Evolutionary conservation across 2,329 filamentous ascomycete species (phyloP), one percentile per base, ranked within the genome.

Genomic region (Sporothrix schenckii): DNA sequence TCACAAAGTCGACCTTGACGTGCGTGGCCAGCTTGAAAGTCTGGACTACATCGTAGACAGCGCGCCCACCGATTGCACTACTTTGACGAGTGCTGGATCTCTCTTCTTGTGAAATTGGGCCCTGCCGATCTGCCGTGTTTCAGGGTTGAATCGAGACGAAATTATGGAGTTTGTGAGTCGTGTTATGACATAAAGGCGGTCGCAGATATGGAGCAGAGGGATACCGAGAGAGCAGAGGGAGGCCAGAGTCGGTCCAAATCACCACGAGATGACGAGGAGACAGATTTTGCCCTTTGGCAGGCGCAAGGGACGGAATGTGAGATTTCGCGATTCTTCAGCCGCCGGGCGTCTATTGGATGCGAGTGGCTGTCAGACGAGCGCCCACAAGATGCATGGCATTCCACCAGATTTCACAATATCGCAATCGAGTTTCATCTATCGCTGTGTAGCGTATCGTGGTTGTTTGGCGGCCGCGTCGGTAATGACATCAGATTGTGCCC

Each of bases 51-150:
- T 24, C 24, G 24, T 24, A 19, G 27, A 58, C 54, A 10, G 30
- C 54, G 6, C 34, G 34, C 34, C 34, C 6, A 39, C 63, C 54
- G 67, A 52, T 61, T 50, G 49, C 68, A 50, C 68, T 69, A 65
- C 44, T 19, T 6, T 9, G 41, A n/a, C 34, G 58, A 66, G n/a
- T 44, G 58, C 30, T 24, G 21, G 30, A 69, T 63, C 67, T 50
- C 49, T 30, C n/a, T 50, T 11, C 14, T 54, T 30, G 21, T 27
- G 66, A 65, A 56, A 69, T 69, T 63, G 66, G 49, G 49, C 53
- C 39, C 58, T 71, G 70, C 61, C 66, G 70, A 71, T 71, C 70
- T 66, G 70, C 70, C 69, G 70, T 66, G 70, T 71, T 69, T 71
- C 66, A 71, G 70, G 70, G 54, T 60, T 47, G 39, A 27, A 63